phyloP scores from a whole-genome alignment of 2,329 filamentous ascomycete species.

The Dactylellina sp. region DNA sequence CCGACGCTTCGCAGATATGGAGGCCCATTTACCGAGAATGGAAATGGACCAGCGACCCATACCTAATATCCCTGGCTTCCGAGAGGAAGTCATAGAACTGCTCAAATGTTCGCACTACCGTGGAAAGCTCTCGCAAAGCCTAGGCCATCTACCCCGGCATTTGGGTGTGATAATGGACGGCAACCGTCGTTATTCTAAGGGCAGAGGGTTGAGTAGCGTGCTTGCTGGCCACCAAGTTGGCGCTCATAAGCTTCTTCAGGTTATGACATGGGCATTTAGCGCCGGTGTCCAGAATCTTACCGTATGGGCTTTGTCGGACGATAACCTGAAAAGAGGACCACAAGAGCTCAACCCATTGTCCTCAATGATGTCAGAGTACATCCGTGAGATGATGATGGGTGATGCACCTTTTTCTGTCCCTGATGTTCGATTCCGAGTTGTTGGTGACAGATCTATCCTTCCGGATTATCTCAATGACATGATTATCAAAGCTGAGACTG shows the following conservation, averaged over 20 bases:
- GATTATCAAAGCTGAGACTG: slow-evolving; percentile 32
- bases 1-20: slow-evolving; percentile 21
- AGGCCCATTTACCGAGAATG: slow-evolving; percentile 38
- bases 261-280: slow-evolving; percentile 47
- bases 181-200: slow-evolving; percentile 40
- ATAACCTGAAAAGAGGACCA: slow-evolving; percentile 47
- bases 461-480: slow-evolving; percentile 41
- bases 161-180: slow-evolving; percentile 49
- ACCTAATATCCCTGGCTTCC: slow-evolving; percentile 24
- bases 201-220: slow-evolving; percentile 26
- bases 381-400: slow-evolving; percentile 44
- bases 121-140: slow-evolving; percentile 27
- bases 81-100: slow-evolving; percentile 28
- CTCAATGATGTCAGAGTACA: slow-evolving; percentile 47
- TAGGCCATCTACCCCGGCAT: slow-evolving; percentile 35
- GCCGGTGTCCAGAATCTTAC: slow-evolving; percentile 38
- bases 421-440: slow-evolving; percentile 37
- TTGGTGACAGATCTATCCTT: slow-evolving; percentile 46
- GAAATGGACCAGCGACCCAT: slow-evolving; percentile 43
- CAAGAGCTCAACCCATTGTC: slow-evolving; percentile 44
- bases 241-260: slow-evolving; percentile 46
- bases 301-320: slow-evolving; percentile 46
- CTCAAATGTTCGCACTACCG: slow-evolving; percentile 41
- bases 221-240: slow-evolving; percentile 49
- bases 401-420: slow-evolving; percentile 34